Evolutionary conservation across 345 rosid species (phyloP), one percentile per base, ranked within the genome.

Genomic region (Boechera stricta): DNA sequence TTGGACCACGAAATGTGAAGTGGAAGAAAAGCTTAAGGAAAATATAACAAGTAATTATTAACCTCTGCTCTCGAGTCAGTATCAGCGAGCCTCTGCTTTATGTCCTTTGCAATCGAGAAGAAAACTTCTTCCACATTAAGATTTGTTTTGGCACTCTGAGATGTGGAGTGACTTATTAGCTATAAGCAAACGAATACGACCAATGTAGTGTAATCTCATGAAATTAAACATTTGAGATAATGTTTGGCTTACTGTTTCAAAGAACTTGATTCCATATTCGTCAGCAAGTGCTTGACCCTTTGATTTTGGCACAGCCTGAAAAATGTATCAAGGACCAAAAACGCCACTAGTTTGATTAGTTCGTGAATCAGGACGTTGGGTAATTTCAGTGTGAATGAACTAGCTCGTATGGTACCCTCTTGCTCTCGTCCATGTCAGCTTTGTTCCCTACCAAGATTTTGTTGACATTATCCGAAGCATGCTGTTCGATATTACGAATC

Each of bases 351-450:
- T 60, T 52, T 21, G 62, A 66, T 36, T 2, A 3, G n/a, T 32
- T 32, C 5, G 13, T 45, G 11, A 42, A 73, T 52, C n/a, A 60
- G 44, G 47, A 45, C 35, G 26, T 8, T 2, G 0, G 38, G 31
- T 21, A 4, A 16, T 26, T 67, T 51, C 21, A 5, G 29, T 15
- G 29, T n/a, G 41, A 33, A 42, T 71, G n/a, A 59, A 63, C 29
- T n/a, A 47, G 55, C 39, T 31, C 3, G 8, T 13, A 73, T 31
- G 54, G 41, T 85, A 96, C 99, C 91, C 98, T 87, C 85, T 95
- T 95, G 92, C 98, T 92, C 74, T 92, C 99, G 53, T 95, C 99
- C 98, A 95, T 95, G 79, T 95, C 99, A 47, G 99, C 99, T 74
- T 95, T 95, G 97, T 95, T 95, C 24, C 99, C 99, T 35, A 95